A percentile compares a stretch with the other conserved stretches of the same genome.
Conservation (phyloP, 1,139 yeast genomes). For the Sugiyamaella castrensis region DNA sequence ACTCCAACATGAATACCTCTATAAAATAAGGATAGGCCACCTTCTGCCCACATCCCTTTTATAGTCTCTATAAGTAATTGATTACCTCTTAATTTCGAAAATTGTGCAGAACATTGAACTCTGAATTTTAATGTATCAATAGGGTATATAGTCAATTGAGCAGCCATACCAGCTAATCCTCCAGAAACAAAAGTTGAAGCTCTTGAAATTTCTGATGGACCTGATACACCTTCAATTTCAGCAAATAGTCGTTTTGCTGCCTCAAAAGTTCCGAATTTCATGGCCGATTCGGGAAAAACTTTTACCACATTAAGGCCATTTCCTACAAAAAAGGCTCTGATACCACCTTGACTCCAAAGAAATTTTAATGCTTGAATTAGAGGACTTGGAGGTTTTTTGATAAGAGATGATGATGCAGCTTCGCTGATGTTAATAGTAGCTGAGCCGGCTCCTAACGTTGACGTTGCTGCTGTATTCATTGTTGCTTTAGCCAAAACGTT, state of each 20-base stretch:
- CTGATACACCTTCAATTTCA: conserved; percentile 71
- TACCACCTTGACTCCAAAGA: conserved; percentile 84
- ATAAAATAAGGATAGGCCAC: conserved; percentile 76
- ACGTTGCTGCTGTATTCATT: conserved; percentile 9
- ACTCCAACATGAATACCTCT: conserved; percentile 86
- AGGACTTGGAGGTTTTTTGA: conserved; percentile 7
- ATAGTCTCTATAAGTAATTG: conserved; percentile 64
- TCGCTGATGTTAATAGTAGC: background rate
- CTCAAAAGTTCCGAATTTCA: conserved; percentile 95
- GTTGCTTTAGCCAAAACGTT: conserved; percentile 25
- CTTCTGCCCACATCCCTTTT: conserved; percentile 69
- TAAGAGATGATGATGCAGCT: conserved; percentile 15
- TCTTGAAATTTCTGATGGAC: conserved; percentile 68
- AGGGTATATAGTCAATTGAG: conserved; percentile 92
- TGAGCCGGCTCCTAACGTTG: conserved; percentile 4
- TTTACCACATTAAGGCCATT: conserved; percentile 91
- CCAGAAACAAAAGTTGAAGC: conserved; percentile 85
- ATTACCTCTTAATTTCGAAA: conserved; percentile 50
- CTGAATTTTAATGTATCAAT: conserved; percentile 89
- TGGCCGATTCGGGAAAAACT: conserved; percentile 96
- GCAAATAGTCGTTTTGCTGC: conserved; percentile 76
- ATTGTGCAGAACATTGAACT: conserved; percentile 39
- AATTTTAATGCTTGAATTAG: conserved; percentile 65
- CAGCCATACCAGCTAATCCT: conserved; percentile 91
- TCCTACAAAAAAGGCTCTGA: conserved; percentile 86